Percentiles rank a stretch among this genome's conserved stretches.
Evolutionary conservation across 768 basidiomycete genomes (phyloP).

Genomic region (Tylopilus subfusipes): DNA sequence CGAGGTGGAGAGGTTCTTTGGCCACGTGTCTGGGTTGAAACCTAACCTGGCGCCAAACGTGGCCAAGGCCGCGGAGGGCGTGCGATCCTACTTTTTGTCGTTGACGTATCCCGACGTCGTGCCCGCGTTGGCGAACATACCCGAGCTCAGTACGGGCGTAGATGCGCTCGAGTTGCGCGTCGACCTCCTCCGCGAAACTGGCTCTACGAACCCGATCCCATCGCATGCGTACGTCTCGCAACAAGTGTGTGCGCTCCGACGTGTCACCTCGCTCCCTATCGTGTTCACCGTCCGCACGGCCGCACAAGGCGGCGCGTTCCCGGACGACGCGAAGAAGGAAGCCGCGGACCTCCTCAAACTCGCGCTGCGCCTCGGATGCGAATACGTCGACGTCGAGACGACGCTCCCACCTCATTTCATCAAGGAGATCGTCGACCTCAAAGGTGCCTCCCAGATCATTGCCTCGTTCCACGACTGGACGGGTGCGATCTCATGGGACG

Average conservation of each 20-base stretch:
- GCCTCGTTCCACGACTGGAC: slow-evolving; percentile 96
- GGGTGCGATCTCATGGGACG: slow-evolving; percentile 79
- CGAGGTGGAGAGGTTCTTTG: slow-evolving; percentile 84
- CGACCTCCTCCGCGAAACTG: slow-evolving; percentile 68
- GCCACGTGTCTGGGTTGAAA: slow-evolving; percentile 70
- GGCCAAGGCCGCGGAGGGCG: slow-evolving; percentile 33
- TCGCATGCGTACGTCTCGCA: slow-evolving; percentile 68
- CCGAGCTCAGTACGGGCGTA: slow-evolving; percentile 74
- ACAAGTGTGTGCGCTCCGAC: slow-evolving; percentile 77
- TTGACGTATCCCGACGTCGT: slow-evolving; percentile 89
- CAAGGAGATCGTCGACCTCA: slow-evolving; percentile 53
- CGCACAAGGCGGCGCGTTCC: slow-evolving; percentile 89
- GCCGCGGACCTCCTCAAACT: slow-evolving; percentile 74
- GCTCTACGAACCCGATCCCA: slow-evolving; percentile 55
- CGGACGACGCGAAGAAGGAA: slow-evolving; percentile 68
- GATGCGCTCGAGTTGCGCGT: slow-evolving; percentile 95
- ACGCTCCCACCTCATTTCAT: slow-evolving; percentile 64
- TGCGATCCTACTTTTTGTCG: slow-evolving; percentile 87
- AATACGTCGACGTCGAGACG: slow-evolving; percentile 92
- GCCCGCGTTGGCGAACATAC: slow-evolving; percentile 61
- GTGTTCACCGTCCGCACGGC: slow-evolving; percentile 88
- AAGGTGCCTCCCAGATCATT: slow-evolving; percentile 75
- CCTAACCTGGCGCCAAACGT: slow-evolving; percentile 63
- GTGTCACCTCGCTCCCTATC: slow-evolving; percentile 76
- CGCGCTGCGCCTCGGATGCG: slow-evolving; percentile 78